Percentiles rank a stretch among this genome's conserved stretches.
Evolutionary conservation across 2,329 filamentous ascomycete species (phyloP).

Genomic region (Colletotrichum shisoi): DNA sequence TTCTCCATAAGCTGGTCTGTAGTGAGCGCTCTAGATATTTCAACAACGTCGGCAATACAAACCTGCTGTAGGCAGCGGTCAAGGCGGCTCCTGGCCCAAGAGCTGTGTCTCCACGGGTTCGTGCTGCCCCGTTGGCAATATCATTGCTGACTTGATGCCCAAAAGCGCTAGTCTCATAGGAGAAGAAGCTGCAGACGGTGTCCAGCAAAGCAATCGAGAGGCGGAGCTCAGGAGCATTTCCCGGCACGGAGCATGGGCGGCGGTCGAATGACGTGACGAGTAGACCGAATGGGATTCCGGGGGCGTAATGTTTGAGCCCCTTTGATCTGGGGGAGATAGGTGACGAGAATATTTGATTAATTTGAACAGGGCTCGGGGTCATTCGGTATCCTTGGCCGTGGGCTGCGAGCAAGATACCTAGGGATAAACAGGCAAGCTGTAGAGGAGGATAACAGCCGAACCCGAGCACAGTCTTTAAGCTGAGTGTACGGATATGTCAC

Average conservation of each 20-base stretch:
- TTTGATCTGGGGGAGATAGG: conserved; percentile 30
- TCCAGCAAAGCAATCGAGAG: conserved; percentile 2
- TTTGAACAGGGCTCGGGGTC: background rate
- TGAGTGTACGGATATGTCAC: background rate
- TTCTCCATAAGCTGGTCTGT: background rate
- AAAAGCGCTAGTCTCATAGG: background rate
- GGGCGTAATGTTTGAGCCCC: conserved; percentile 21
- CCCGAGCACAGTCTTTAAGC: conserved; percentile 20
- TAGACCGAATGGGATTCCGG: conserved; percentile 14
- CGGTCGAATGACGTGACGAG: conserved; percentile 31
- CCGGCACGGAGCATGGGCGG: conserved; percentile 21
- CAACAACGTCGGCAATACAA: background rate
- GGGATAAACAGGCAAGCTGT: conserved; percentile 6
- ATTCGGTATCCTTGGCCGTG: conserved; percentile 9
- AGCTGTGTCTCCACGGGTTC: background rate
- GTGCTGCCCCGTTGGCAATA: background rate
- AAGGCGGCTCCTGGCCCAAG: background rate
- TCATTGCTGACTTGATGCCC: conserved; percentile 12
- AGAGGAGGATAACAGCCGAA: conserved; percentile 12
- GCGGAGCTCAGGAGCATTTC: conserved; percentile 17
- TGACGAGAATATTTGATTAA: conserved; percentile 22
- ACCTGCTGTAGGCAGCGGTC: background rate
- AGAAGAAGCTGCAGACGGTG: background rate
- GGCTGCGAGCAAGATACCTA: background rate
- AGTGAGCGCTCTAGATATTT: background rate